phyloP scores from a whole-genome alignment of 1,284 basidiomycete genomes.

The Cryptococcus sp. region DNA sequence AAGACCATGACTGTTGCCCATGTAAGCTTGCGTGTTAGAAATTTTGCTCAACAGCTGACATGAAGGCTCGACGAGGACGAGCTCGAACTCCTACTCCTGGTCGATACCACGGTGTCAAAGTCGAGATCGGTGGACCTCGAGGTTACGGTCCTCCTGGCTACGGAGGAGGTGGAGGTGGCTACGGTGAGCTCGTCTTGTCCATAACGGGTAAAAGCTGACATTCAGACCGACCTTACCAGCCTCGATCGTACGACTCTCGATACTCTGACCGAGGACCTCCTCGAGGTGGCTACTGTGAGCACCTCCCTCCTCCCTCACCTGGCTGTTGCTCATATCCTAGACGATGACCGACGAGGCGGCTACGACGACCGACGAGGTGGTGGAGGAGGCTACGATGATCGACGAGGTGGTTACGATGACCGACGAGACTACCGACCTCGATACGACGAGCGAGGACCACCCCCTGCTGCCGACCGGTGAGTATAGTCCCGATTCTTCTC shows the following conservation, averaged over 20 bases:
- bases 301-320: not conserved
- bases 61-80: conserved; percentile 82
- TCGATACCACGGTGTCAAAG: conserved; percentile 62
- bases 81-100: conserved; percentile 94
- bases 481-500: conserved; percentile 9
- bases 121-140: conserved; percentile 66
- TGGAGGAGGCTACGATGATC: conserved; percentile 46
- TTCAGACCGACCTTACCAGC: conserved; percentile 45
- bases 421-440: conserved; percentile 20
- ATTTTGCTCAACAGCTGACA: not conserved
- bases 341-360: conserved; percentile 48
- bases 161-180: conserved; percentile 21
- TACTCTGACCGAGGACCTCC: conserved; percentile 35
- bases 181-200: not conserved
- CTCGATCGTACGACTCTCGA: conserved; percentile 44
- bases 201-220: conserved; percentile 3
- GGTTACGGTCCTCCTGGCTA: conserved; percentile 50
- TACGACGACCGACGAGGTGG: conserved; percentile 29
- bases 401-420: conserved; percentile 35
- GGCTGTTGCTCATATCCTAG: conserved; percentile 8
- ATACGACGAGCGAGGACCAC: conserved; percentile 23
- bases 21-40: conserved; percentile 48
- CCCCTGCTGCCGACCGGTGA: conserved; percentile 26
- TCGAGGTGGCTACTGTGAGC: conserved; percentile 19
- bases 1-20: conserved; percentile 82